These are phyloP conservation scores for Hypoxylon rubiginosum DNA, from an alignment of 2,329 filamentous ascomycete genomes.

Conservation along the genomic window DNA sequence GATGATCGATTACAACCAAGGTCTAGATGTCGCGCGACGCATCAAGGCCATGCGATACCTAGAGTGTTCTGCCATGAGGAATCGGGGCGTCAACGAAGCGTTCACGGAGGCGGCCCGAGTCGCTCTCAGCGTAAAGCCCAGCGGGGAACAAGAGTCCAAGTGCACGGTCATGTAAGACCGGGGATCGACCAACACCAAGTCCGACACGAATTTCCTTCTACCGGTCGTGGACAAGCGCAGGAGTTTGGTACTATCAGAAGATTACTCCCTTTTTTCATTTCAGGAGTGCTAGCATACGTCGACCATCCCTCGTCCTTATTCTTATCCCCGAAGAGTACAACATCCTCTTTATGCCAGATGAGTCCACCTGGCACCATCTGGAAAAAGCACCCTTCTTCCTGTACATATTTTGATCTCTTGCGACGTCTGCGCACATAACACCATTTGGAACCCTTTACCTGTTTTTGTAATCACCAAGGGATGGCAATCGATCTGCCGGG, in stretches of 20 bases:
- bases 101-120: conserved; percentile 98
- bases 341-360: conserved; percentile 10
- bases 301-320: not conserved
- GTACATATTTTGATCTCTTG: conserved; percentile 40
- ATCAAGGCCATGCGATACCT: conserved; percentile 95
- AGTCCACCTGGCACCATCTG: conserved; percentile 30
- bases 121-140: conserved; percentile 80
- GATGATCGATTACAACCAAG: conserved; percentile 91
- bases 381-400: conserved; percentile 17
- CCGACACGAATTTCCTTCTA: conserved; percentile 42
- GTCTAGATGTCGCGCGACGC: conserved; percentile 88
- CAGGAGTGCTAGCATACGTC: conserved; percentile 16
- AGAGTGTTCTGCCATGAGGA: conserved; percentile 98
- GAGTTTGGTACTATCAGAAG: conserved; percentile 36
- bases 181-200: conserved; percentile 7
- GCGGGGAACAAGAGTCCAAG: conserved; percentile 69
- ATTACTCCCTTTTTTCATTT: conserved; percentile 26
- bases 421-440: conserved; percentile 34
- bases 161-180: conserved; percentile 70
- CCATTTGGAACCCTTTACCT: conserved; percentile 31
- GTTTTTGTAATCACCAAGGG: conserved; percentile 39
- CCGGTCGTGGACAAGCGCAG: conserved; percentile 39
- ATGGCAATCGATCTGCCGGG: conserved; percentile 16
- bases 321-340: conserved; percentile 6
- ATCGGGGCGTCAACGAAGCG: conserved; percentile 97